A percentile compares a stretch with the other conserved stretches of the same genome.
Conservation (phyloP, 2,329 filamentous ascomycete species). For the Aspergillus sp. region DNA sequence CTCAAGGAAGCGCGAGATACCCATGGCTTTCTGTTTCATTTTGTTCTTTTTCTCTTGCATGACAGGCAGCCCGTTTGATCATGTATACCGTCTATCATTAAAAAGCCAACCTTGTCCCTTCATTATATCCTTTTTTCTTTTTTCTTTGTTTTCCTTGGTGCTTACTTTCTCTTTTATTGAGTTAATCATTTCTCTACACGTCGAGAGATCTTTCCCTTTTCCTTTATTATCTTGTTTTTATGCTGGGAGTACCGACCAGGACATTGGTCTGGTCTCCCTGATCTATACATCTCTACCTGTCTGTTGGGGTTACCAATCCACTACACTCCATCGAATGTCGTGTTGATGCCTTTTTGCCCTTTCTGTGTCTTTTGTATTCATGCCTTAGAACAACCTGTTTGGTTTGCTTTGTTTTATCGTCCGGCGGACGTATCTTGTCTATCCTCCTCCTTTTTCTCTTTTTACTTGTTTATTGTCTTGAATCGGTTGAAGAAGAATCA, state of each 20-base stretch:
- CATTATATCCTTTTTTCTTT: slow-evolving; percentile 5
- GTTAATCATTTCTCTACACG: background rate
- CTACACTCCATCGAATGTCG: no score
- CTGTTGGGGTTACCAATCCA: background rate
- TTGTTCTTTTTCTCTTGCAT: slow-evolving; percentile 6
- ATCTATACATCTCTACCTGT: background rate
- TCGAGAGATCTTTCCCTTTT: background rate
- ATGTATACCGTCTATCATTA: slow-evolving; percentile 11
- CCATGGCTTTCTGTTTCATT: slow-evolving; percentile 1
- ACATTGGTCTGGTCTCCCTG: background rate
- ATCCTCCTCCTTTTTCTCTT: no score
- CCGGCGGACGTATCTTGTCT: no score
- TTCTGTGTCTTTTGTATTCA: no score
- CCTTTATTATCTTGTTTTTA: background rate
- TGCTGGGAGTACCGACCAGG: background rate
- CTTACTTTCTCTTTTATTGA: background rate
- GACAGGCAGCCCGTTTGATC: slow-evolving; percentile 7
- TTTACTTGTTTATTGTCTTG: no score
- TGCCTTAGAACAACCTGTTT: no score
- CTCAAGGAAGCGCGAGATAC: slow-evolving; percentile 1
- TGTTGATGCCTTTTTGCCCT: no score
- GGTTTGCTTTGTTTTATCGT: no score
- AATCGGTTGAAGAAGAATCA: no score
- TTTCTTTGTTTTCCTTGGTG: background rate
- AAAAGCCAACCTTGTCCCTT: slow-evolving; percentile 4